These are phyloP conservation scores for Boletus reticulatus DNA, from an alignment of 768 basidiomycete species.

Conservation along the genomic window DNA sequence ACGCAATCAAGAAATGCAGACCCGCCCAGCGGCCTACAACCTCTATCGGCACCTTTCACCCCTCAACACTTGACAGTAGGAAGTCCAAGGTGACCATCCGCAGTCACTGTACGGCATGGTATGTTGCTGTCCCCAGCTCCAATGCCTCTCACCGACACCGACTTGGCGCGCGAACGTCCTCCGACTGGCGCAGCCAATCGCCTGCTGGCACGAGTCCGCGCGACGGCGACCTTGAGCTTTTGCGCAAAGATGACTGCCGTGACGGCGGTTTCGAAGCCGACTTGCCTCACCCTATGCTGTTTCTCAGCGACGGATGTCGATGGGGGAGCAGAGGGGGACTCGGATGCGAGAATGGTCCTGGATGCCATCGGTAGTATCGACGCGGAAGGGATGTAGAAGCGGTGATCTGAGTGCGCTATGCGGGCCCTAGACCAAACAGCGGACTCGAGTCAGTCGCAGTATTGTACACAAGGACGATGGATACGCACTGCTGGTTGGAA, in stretches of 20 bases:
- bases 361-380: too few species aligned
- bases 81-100: background rate
- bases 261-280: constrained; percentile 24
- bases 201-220: constrained; percentile 3
- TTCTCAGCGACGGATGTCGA: background rate
- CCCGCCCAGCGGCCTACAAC: background rate
- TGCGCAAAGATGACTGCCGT: constrained; percentile 21
- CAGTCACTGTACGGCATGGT: background rate
- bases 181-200: background rate
- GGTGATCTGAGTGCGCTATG: too few species aligned
- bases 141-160: background rate
- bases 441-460: background rate
- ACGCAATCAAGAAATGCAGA: background rate
- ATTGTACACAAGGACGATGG: background rate
- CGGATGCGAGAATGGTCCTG: background rate
- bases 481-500: constrained; percentile 5
- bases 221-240: constrained; percentile 20
- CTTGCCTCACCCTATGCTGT: constrained; percentile 5
- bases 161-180: constrained; percentile 4
- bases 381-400: too few species aligned
- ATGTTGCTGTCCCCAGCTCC: background rate
- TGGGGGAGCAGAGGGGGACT: background rate
- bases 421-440: background rate
- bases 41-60: background rate
- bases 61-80: background rate